Evolutionary conservation across 148 eudicot species (phyloP), one percentile per base, ranked within the genome.

Genomic region (Chenopodium berlandieri): DNA sequence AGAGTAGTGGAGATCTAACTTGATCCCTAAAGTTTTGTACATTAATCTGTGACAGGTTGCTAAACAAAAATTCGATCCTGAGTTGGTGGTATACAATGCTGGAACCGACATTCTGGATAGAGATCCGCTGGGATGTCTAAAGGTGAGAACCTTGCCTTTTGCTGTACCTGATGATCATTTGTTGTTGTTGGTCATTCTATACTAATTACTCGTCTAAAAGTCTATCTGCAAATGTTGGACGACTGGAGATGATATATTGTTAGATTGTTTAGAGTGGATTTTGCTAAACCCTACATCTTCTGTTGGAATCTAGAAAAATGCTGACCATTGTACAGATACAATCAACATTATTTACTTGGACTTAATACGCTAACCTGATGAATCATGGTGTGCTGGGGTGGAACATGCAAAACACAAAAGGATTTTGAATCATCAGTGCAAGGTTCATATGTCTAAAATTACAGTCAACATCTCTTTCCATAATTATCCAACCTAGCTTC

Each of bases 51-150:
- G 80, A 40, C 80, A 94, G 99, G 92, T 91, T 79, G 97, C 95
- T 40, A 92, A 87, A 69, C 75, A 67, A 34, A 80, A 16, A 83
- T 93, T 92, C 76, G 81, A 90, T 79, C 97, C 99, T 65, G 95
- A 94, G 76, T 84, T 95, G 87, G 89, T 95, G 79, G 84, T 95
- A 10, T 95, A 95, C 83, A 95, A 95, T 85, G 99, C 97, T 86
- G 99, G 99, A 72, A 95, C 99, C n/a, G 97, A 95, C 85, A 91
- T 94, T 82, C 84, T 95, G 80, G 98, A 92, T 78, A 97, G 95
- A 75, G 99, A 95, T 89, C 98, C 99, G 52, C 58, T 95, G 86
- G 99, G 99, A 80, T 76, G 84, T 84, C 79, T 95, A 81, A 92
- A 82, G 97, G 97, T 95, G 86, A 75, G 86, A 75, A 37, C 54